Conservation (phyloP, 1,284 basidiomycete species). For the Leccinum olivaceoglutinosum region DNA sequence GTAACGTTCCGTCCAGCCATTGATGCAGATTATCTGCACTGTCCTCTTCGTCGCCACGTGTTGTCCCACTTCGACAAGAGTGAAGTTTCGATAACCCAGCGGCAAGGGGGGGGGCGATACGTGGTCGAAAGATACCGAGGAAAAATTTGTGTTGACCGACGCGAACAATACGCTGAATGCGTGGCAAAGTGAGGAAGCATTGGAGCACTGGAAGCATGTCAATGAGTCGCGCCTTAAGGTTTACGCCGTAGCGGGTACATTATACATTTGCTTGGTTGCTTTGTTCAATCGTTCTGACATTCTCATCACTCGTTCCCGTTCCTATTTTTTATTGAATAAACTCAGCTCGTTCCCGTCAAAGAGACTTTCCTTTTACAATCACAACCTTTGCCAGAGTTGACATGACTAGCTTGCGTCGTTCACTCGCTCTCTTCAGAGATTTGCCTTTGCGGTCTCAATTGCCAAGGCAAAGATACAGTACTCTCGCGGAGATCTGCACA, state of each 20-base stretch:
- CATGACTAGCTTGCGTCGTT: not conserved
- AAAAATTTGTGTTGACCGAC: slow-evolving; percentile 53
- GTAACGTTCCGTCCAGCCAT: slow-evolving; percentile 54
- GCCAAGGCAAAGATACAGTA: no score
- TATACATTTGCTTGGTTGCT: not conserved
- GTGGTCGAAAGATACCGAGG: slow-evolving; percentile 33
- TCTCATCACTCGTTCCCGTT: not conserved
- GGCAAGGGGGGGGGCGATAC: slow-evolving; percentile 15
- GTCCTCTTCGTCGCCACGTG: slow-evolving; percentile 56
- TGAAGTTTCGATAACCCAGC: slow-evolving; percentile 46
- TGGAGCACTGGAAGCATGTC: slow-evolving; percentile 63
- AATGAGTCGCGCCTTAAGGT: no score
- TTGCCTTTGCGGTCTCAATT: no score
- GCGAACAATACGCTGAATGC: slow-evolving; percentile 51
- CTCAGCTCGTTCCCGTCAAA: no score
- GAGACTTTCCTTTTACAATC: not conserved
- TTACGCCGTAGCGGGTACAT: no score
- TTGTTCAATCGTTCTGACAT: not conserved
- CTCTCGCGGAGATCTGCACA: slow-evolving; percentile 15
- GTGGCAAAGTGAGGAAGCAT: slow-evolving; percentile 55
- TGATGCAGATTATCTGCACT: slow-evolving; percentile 58
- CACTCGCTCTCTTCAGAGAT: slow-evolving; percentile 2
- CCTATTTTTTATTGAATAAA: no score
- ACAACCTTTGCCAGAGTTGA: not conserved
- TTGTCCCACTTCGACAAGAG: slow-evolving; percentile 40